These are phyloP conservation scores for Aotearoamyces nothofagi DNA, from an alignment of 2,329 filamentous ascomycete species.

Conservation along the genomic window DNA sequence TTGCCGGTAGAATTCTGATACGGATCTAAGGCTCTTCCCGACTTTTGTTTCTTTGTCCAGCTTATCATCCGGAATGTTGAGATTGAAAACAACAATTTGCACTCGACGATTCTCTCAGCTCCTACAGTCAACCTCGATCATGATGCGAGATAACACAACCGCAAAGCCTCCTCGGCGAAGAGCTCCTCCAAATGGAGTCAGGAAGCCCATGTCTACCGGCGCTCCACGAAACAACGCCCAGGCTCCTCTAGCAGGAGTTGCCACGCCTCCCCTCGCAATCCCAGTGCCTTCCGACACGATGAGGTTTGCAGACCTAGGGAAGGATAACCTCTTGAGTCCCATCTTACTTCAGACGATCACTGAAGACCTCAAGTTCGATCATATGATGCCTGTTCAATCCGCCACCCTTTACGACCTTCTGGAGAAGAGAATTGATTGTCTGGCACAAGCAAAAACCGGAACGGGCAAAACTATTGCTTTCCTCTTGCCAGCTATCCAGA, in stretches of 20 bases:
- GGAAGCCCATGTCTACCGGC: no score
- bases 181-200: no score
- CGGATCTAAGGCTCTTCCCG: no score
- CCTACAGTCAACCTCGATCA: no score
- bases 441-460: constrained; percentile 92
- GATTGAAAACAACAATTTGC: no score
- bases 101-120: no score
- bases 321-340: constrained; percentile 27
- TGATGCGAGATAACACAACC: no score
- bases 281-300: constrained; percentile 27
- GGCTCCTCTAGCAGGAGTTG: constrained; percentile 8
- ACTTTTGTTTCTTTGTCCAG: no score
- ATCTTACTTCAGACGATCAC: constrained; percentile 44
- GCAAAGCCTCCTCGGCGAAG: no score
- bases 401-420: constrained; percentile 71
- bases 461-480: constrained; percentile 96
- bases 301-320: constrained; percentile 29
- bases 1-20: no score
- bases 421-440: constrained; percentile 45
- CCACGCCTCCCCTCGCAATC: constrained; percentile 22
- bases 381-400: constrained; percentile 86
- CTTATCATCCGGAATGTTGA: no score
- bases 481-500: constrained; percentile 69
- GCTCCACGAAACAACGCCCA: no score
- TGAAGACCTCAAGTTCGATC: constrained; percentile 56